Evolutionary conservation across 345 rosid species (phyloP), one percentile per base, ranked within the genome.

Genomic region (Salix suchowensis): DNA sequence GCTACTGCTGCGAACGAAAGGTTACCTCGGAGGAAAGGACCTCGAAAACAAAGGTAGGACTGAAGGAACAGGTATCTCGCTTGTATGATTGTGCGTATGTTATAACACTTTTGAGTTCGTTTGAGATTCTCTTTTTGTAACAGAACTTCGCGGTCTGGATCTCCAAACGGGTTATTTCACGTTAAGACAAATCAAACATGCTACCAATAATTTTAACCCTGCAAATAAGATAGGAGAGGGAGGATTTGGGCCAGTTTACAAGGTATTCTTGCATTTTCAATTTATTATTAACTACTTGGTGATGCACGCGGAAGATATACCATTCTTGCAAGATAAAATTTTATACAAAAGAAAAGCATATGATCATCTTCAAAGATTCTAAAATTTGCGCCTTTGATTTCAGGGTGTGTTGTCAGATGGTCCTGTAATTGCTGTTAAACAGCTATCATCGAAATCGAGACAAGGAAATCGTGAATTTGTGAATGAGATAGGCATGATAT

Each of bases 211-310:
- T 75, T 94, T 94, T 66, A 85, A 90, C 76, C 76, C 89, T 52
- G 85, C 86, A 21, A 84, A 88, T 83, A 94, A 94, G 89, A 91
- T 91, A 23, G 97, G 94, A 62, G 98, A 94, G 86, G 97, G 98
- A 85, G 98, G 94, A 42, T 94, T 94, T 72, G 94, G 98, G 37
- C 91, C 97, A 21, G 98, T 94, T 60, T 92, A 85, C 87, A 92
- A 90, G 96, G 97, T 94, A 83, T 73, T 18, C 21, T 71, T 68
- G n/a, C n/a, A 64, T 30, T 26, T 64, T 7, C 12, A 12, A 8
- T 70, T 3, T 60, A n/a, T 3, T 69, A 46, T 69, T 40, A 7
- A 40, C 44, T 40, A 34, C 37, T 34, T 34, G 37, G 37, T 34
- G 37, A 34, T 34, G 37, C 6, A 34, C 37, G 37, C 37, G 6